Percentiles rank a stretch among this genome's conserved stretches.
Conservation (phyloP, 805 yeast genomes). For the Wickerhamiella galacta region DNA sequence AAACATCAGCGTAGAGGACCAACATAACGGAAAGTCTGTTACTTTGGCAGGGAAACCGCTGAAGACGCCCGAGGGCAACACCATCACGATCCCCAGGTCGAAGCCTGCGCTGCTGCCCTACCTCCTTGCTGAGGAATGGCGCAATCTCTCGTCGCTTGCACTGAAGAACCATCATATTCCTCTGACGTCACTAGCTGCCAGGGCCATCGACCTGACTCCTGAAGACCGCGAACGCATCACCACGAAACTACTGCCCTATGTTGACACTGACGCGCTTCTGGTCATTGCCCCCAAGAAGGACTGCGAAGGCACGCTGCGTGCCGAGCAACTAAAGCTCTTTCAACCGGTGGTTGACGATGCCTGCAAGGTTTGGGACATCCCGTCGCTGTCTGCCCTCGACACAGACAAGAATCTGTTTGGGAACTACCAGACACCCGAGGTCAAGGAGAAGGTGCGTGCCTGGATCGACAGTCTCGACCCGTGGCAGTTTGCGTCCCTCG, state of each 20-base stretch:
- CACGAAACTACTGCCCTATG: slow-evolving; percentile 50
- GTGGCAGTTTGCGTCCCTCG: slow-evolving; percentile 78
- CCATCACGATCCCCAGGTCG: slow-evolving; percentile 43
- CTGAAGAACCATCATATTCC: slow-evolving; percentile 72
- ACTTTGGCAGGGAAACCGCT: slow-evolving; percentile 61
- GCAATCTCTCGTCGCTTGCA: slow-evolving; percentile 39
- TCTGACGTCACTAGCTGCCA: slow-evolving; percentile 67
- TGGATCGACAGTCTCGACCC: slow-evolving; percentile 48
- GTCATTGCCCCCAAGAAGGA: slow-evolving; percentile 70
- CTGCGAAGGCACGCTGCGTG: slow-evolving; percentile 66
- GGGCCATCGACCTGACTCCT: slow-evolving; percentile 61
- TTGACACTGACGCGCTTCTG: slow-evolving; percentile 87
- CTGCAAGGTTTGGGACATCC: slow-evolving; percentile 35
- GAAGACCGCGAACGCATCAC: slow-evolving; percentile 44
- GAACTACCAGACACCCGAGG: slow-evolving; percentile 46
- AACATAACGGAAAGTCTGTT: slow-evolving; percentile 29
- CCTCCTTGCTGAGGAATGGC: slow-evolving; percentile 79
- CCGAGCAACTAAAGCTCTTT: slow-evolving; percentile 63
- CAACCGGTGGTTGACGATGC: slow-evolving; percentile 55
- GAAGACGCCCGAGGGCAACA: slow-evolving; percentile 70
- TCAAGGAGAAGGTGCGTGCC: slow-evolving; percentile 41
- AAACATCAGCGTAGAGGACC: slow-evolving; percentile 33
- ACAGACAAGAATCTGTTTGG: slow-evolving; percentile 74
- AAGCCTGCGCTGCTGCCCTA: slow-evolving; percentile 38
- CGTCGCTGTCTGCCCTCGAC: slow-evolving; percentile 46